These are phyloP conservation scores for Tulasnella calospora DNA, from an alignment of 768 basidiomycete species.

Conservation along the genomic window DNA sequence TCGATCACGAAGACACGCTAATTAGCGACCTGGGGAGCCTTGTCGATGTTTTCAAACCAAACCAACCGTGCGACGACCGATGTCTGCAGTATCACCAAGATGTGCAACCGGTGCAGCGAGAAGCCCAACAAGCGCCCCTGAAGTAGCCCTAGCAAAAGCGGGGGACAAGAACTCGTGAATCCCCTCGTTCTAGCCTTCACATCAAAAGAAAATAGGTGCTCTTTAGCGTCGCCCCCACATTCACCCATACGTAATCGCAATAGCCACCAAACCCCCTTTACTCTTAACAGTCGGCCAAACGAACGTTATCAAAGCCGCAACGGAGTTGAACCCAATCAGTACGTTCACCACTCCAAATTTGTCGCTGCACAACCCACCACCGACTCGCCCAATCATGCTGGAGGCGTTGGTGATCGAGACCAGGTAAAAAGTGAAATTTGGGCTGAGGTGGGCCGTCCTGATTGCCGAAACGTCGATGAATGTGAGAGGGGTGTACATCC, in stretches of 20 bases:
- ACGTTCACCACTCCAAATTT: conserved; percentile 55
- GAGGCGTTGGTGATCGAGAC: conserved; percentile 34
- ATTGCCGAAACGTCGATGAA: conserved; percentile 29
- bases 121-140: conserved; percentile 47
- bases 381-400: conserved; percentile 34
- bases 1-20: too few relatives aligned
- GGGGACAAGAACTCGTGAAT: neutral
- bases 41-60: neutral
- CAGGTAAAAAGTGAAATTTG: conserved; percentile 29
- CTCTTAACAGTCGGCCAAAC: conserved; percentile 53
- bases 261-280: conserved; percentile 45
- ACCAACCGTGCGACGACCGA: conserved; percentile 24
- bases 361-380: conserved; percentile 34
- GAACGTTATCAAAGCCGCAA: conserved; percentile 57
- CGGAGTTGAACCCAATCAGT: conserved; percentile 57
- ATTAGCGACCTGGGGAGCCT: neutral
- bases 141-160: conserved; percentile 41
- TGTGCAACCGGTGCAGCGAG: conserved; percentile 24
- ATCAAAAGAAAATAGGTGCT: too few relatives aligned
- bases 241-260: conserved; percentile 60
- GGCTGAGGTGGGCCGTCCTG: conserved; percentile 5
- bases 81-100: conserved; percentile 17
- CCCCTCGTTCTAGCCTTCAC: neutral
- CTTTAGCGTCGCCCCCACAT: too few relatives aligned
- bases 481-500: conserved; percentile 35